phyloP scores from a whole-genome alignment of 305 asterid genomes.

The Fraxinus greggii region DNA sequence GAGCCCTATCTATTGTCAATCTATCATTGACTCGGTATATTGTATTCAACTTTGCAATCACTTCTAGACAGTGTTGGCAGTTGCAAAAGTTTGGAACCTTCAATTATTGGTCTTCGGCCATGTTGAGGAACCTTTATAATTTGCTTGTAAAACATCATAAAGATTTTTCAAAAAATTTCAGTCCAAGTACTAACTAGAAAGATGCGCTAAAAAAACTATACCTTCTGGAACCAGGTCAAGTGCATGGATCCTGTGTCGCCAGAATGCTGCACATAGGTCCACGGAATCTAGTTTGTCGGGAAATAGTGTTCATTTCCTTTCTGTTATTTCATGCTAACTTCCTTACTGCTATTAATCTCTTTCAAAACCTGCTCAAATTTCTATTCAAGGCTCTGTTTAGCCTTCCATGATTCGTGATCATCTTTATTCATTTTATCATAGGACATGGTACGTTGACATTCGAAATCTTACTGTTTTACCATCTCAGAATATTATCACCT shows the following conservation, averaged over 20 bases:
- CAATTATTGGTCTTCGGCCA: neutral
- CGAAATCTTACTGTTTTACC: neutral
- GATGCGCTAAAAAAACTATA: neutral
- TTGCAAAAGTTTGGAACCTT: neutral
- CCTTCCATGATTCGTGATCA: neutral
- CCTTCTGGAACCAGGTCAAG: neutral
- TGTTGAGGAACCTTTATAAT: neutral
- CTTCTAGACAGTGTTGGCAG: neutral
- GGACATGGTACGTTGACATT: neutral
- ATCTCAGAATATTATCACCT: neutral
- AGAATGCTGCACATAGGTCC: neutral
- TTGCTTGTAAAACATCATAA: neutral
- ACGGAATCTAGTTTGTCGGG: neutral
- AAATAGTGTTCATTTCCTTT: neutral
- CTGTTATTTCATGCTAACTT: neutral
- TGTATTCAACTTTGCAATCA: neutral
- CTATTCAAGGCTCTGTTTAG: neutral
- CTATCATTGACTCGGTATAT: conserved; percentile 85
- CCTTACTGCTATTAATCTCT: neutral
- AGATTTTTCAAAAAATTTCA: neutral
- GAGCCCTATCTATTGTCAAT: conserved; percentile 95
- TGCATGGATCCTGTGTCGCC: neutral
- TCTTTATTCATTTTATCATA: neutral
- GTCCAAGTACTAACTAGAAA: neutral
- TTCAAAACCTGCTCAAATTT: neutral